Conservation (phyloP, 1,284 basidiomycete species). For the Trichosporon ovoides region DNA sequence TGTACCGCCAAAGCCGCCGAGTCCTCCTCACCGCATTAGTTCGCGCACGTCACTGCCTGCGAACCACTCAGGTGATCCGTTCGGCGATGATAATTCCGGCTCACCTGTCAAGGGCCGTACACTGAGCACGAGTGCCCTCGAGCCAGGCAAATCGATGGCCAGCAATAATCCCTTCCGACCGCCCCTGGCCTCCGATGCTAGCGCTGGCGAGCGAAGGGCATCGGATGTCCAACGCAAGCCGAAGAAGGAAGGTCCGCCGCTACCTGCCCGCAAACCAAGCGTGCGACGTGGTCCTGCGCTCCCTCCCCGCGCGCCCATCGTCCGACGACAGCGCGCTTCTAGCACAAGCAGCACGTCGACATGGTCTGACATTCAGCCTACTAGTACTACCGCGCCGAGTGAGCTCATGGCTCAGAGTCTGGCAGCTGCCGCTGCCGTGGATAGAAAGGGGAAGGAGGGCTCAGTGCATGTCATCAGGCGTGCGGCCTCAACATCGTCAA, state of each 20-base stretch:
- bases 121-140: neutral
- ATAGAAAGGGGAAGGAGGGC: slow-evolving; percentile 1
- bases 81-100: slow-evolving; percentile 12
- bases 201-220: neutral
- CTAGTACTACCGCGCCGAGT: slow-evolving; percentile 13
- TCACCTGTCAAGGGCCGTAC: no score
- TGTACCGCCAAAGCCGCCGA: slow-evolving; percentile 3
- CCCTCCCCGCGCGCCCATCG: neutral
- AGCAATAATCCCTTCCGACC: slow-evolving; percentile 21
- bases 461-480: slow-evolving; percentile 19
- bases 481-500: neutral
- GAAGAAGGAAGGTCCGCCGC: slow-evolving; percentile 10
- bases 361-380: slow-evolving; percentile 17
- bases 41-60: slow-evolving; percentile 6
- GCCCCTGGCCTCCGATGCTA: neutral
- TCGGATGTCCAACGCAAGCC: neutral
- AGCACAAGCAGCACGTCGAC: slow-evolving; percentile 9
- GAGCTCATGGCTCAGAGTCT: slow-evolving; percentile 21
- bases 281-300: slow-evolving; percentile 8
- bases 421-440: slow-evolving; percentile 15
- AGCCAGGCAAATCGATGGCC: neutral
- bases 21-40: neutral
- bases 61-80: slow-evolving; percentile 14
- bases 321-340: neutral
- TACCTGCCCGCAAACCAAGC: slow-evolving; percentile 21